Conservation (phyloP, 768 basidiomycete genomes). For the Agaricus blazei region DNA sequence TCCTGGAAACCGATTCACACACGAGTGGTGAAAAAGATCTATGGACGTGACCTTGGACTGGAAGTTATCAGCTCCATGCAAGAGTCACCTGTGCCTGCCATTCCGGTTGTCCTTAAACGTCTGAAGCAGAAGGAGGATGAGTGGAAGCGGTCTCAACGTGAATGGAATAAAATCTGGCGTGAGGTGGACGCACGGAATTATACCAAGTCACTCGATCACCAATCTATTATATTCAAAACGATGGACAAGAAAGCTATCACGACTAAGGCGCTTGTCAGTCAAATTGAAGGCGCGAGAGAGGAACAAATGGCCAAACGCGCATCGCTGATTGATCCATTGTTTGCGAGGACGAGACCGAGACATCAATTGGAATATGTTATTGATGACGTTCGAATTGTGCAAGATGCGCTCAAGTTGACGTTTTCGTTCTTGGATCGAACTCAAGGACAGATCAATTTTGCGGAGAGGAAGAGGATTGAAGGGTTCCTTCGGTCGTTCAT, state of each 20-base stretch:
- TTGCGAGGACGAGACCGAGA: conserved; percentile 57
- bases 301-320: conserved; percentile 77
- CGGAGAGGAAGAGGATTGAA: conserved; percentile 81
- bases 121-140: conserved; percentile 97
- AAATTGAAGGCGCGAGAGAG: conserved; percentile 81
- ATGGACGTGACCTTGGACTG: conserved; percentile 78
- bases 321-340: conserved; percentile 48
- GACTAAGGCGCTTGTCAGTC: conserved; percentile 70
- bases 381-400: conserved; percentile 70
- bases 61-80: conserved; percentile 88
- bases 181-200: conserved; percentile 95
- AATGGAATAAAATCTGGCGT: conserved; percentile 99
- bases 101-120: conserved; percentile 84
- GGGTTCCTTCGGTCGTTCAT: conserved; percentile 72
- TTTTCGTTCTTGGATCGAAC: conserved; percentile 91
- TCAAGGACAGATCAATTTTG: conserved; percentile 61
- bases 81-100: conserved; percentile 82
- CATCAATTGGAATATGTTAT: conserved; percentile 81
- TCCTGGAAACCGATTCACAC: conserved; percentile 88
- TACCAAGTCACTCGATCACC: conserved; percentile 89
- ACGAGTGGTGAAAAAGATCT: conserved; percentile 94
- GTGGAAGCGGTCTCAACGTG: conserved; percentile 95
- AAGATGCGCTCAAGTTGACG: conserved; percentile 84
- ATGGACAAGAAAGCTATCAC: conserved; percentile 84
- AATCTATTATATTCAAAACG: conserved; percentile 85